phyloP scores from a whole-genome alignment of 2,329 filamentous ascomycete genomes.

The Penicillium sp. region DNA sequence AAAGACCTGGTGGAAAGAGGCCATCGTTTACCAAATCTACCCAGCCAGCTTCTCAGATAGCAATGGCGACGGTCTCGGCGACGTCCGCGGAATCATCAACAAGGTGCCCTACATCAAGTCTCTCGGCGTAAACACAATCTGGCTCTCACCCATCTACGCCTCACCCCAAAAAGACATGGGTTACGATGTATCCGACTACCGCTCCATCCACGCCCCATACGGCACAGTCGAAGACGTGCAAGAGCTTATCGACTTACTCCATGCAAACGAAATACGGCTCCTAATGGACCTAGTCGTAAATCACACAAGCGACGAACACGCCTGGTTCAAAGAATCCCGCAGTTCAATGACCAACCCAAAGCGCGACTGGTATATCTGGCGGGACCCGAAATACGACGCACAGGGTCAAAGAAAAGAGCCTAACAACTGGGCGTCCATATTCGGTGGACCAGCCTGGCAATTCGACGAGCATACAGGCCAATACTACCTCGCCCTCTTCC shows the following conservation, averaged over 20 bases:
- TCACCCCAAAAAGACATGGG: conserved; percentile 68
- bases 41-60: conserved; percentile 46
- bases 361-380: conserved; percentile 64
- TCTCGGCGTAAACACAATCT: conserved; percentile 64
- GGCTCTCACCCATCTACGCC: conserved; percentile 66
- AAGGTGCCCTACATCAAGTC: conserved; percentile 60
- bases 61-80: conserved; percentile 60
- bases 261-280: conserved; percentile 62
- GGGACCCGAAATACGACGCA: conserved; percentile 41
- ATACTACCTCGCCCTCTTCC: conserved; percentile 51
- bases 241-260: conserved; percentile 36
- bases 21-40: conserved; percentile 31
- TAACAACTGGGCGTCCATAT: conserved; percentile 69
- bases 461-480: conserved; percentile 68
- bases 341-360: conserved; percentile 59
- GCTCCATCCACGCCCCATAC: conserved; percentile 61
- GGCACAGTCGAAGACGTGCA: conserved; percentile 60
- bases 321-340: conserved; percentile 66
- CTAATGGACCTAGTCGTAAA: conserved; percentile 73
- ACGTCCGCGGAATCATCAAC: conserved; percentile 63
- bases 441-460: conserved; percentile 43
- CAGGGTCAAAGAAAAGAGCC: conserved; percentile 64
- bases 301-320: conserved; percentile 52
- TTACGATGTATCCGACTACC: conserved; percentile 66
- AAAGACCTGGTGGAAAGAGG: conserved; percentile 37